Base-by-base conservation (phyloP, 176 grass and related monocot genomes). In the Oryza glumipatula region DNA sequence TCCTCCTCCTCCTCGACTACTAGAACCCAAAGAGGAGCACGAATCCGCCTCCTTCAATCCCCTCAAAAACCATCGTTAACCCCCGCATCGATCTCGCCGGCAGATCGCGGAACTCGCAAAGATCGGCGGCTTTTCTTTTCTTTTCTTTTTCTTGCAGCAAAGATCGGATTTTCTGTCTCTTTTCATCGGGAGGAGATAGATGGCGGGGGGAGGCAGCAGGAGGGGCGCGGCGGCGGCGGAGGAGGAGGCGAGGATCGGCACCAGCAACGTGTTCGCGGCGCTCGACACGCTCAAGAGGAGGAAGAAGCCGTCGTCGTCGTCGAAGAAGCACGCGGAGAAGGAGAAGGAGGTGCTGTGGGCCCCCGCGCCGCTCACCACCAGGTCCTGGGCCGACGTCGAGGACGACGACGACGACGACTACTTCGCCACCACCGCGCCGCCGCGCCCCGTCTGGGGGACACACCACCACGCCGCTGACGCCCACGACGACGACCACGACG, bases 231-330 rank as follows among this genome's bases (percentile, higher is more conserved):
- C 30, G 4, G 72, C 35, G 35, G 35, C 35, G 35, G 35, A 88
- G 44, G 95, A 89, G 36, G 74, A 93, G 48, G 35, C 89, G 54
- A 94, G 43, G 88, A 92, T 97, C 81, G 86, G 79, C 48, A 97
- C 26, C 72, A 86, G 81, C n/a, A 97, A 97, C 88, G 95, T 97
- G 23, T 97, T 94, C 82, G 92, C 92, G 7, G 95, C 95, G 63
- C 92, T 97, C 39, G 95, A 97, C 33, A 92, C 90, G 68, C 92
- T 97, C 24, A 97, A 97, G 86, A 97, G 92, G 92, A 97, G 94
- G 92, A 97, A 91, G 83, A 84, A 89, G 87, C 70, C 70, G 26
- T 46, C 75, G 36, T 38, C 70, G 26, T 46, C 75, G 36, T 38
- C 36, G 72, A 77, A 84, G 88, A 86, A 79, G 36, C 67, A 5